Evolutionary conservation across 2,329 filamentous ascomycete species (phyloP).

Genomic region (Ophidiomyces ophidiicola): DNA sequence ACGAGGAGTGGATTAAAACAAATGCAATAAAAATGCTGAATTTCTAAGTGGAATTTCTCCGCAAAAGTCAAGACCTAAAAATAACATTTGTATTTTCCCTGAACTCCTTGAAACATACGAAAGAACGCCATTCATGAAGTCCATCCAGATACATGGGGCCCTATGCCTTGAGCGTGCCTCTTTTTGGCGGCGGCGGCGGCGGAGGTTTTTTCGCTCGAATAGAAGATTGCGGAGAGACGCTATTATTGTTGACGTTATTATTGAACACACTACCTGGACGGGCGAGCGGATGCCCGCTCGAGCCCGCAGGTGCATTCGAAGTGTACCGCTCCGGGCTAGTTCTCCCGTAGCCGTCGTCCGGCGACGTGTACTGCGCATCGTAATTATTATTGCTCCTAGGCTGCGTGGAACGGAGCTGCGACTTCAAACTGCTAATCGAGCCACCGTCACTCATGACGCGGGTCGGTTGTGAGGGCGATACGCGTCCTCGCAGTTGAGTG

Average conservation of each 20-base stretch:
- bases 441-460: slow-evolving; percentile 46
- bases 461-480: slow-evolving; percentile 36
- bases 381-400: slow-evolving; percentile 28
- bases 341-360: slow-evolving; percentile 39
- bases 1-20: too few relatives aligned
- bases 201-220: slow-evolving; percentile 53
- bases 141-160: not conserved
- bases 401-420: slow-evolving; percentile 32
- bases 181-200: slow-evolving; percentile 53
- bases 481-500: slow-evolving; percentile 41
- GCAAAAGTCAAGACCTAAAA: too few relatives aligned
- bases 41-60: too few relatives aligned
- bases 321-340: slow-evolving; percentile 38
- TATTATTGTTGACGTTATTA: slow-evolving; percentile 24
- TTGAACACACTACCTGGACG: slow-evolving; percentile 38
- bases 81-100: too few relatives aligned
- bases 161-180: slow-evolving; percentile 29
- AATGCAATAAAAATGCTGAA: too few relatives aligned
- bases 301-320: slow-evolving; percentile 44
- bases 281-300: slow-evolving; percentile 35
- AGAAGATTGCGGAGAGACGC: slow-evolving; percentile 48
- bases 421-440: slow-evolving; percentile 37
- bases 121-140: not conserved
- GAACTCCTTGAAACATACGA: too few relatives aligned
- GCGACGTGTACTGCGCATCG: slow-evolving; percentile 39